These are phyloP conservation scores for Talaromyces thailandensis DNA, from an alignment of 495 filamentous ascomycete species.

Conservation along the genomic window DNA sequence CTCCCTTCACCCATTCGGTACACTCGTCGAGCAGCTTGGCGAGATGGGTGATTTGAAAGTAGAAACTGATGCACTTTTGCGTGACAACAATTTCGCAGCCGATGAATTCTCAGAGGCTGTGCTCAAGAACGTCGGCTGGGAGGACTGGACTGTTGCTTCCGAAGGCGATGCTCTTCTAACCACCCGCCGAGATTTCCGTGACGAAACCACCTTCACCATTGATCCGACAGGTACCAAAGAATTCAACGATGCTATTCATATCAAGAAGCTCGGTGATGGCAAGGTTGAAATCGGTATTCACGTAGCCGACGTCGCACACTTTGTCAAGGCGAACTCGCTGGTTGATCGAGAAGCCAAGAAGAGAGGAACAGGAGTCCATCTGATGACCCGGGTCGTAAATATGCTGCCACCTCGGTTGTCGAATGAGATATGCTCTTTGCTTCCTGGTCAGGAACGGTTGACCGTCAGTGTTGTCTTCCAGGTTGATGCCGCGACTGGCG, in stretches of 20 bases:
- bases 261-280: slow-evolving; percentile 72
- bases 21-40: slow-evolving; percentile 91
- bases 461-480: slow-evolving; percentile 89
- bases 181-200: slow-evolving; percentile 82
- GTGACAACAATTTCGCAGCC: slow-evolving; percentile 96
- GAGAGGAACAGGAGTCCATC: slow-evolving; percentile 88
- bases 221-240: slow-evolving; percentile 75
- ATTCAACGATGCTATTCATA: slow-evolving; percentile 84
- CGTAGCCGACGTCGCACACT: slow-evolving; percentile 92
- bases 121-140: slow-evolving; percentile 79
- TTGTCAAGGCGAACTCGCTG: slow-evolving; percentile 91
- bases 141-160: slow-evolving; percentile 78
- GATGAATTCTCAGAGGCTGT: slow-evolving; percentile 98
- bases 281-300: slow-evolving; percentile 92
- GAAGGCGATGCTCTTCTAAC: slow-evolving; percentile 70
- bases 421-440: slow-evolving; percentile 77
- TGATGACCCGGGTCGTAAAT: slow-evolving; percentile 85
- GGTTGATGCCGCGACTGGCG: slow-evolving; percentile 68
- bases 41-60: slow-evolving; percentile 96
- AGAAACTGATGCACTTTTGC: slow-evolving; percentile 91
- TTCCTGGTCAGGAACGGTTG: slow-evolving; percentile 77
- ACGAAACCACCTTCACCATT: slow-evolving; percentile 84
- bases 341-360: slow-evolving; percentile 98
- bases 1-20: slow-evolving; percentile 97
- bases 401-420: slow-evolving; percentile 81